Conservation (phyloP, 164 flowering plant species). For the Berberis vulgaris region DNA sequence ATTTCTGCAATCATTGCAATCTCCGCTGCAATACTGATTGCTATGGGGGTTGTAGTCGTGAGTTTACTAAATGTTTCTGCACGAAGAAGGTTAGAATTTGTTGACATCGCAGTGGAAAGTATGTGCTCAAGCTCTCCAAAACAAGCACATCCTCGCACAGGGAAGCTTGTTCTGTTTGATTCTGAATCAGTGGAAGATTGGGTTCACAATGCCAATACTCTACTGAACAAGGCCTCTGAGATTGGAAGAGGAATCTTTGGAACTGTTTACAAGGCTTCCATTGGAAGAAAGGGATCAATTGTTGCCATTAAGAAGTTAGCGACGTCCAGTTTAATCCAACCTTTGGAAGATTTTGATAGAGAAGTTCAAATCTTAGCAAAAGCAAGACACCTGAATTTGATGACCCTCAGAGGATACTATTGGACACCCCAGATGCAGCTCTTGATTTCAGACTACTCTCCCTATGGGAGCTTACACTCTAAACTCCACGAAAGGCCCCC, state of each 20-base stretch:
- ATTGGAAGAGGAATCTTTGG: conserved; percentile 82
- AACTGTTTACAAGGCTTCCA: conserved; percentile 72
- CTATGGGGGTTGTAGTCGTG: conserved; percentile 59
- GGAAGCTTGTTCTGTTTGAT: conserved; percentile 64
- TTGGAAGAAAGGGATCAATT: conserved; percentile 39
- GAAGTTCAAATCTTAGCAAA: conserved; percentile 69
- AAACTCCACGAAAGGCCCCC: conserved; percentile 52
- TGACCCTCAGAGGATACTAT: conserved; percentile 44
- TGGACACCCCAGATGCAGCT: conserved; percentile 77
- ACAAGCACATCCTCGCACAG: conserved; percentile 36
- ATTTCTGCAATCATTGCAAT: conserved; percentile 78
- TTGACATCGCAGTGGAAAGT: conserved; percentile 65
- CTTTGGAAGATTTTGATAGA: conserved; percentile 76
- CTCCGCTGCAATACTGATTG: conserved; percentile 58
- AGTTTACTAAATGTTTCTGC: conserved; percentile 60
- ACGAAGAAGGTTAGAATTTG: conserved; percentile 48
- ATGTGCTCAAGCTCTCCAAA: conserved; percentile 66
- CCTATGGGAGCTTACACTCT: conserved; percentile 66
- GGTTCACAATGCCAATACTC: conserved; percentile 34
- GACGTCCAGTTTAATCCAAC: conserved; percentile 45
- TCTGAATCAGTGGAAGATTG: conserved; percentile 40
- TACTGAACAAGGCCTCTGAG: conserved; percentile 71
- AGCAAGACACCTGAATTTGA: conserved; percentile 69
- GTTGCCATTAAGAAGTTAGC: conserved; percentile 68
- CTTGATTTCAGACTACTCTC: conserved; percentile 61